Evolutionary conservation across 2,329 filamentous ascomycete species (phyloP).

Genomic region (Ascochyta rabiei): DNA sequence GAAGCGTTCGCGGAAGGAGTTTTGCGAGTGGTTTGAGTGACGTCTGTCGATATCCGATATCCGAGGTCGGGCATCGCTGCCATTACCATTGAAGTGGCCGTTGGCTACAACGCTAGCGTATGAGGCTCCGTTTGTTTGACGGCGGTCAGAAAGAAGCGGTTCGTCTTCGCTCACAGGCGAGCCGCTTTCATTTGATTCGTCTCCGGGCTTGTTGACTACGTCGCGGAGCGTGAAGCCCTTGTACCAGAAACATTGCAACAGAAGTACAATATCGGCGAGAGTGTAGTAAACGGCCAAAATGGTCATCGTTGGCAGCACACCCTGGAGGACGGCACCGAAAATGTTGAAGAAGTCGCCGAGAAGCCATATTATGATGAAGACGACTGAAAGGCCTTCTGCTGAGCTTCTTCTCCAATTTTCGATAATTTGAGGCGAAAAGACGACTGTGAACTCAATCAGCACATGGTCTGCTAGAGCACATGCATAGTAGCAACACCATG

Average conservation of each 20-base stretch:
- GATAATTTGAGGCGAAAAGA: slow-evolving; percentile 96
- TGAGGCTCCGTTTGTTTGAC: slow-evolving; percentile 29
- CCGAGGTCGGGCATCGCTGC: slow-evolving; percentile 29
- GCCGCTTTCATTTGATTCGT: slow-evolving; percentile 25
- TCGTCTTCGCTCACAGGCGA: slow-evolving; percentile 47
- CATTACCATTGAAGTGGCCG: slow-evolving; percentile 24
- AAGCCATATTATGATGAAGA: slow-evolving; percentile 93
- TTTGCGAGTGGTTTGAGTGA: slow-evolving; percentile 38
- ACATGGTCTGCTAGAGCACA: background rate
- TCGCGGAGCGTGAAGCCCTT: slow-evolving; percentile 69
- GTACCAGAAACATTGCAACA: slow-evolving; percentile 95
- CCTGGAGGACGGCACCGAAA: slow-evolving; percentile 86
- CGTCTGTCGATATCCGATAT: slow-evolving; percentile 48
- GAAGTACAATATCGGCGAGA: slow-evolving; percentile 84
- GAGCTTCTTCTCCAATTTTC: slow-evolving; percentile 88
- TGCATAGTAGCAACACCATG: background rate
- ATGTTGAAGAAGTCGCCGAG: slow-evolving; percentile 97
- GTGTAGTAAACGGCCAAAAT: slow-evolving; percentile 96
- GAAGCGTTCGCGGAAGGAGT: slow-evolving; percentile 54
- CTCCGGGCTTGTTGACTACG: slow-evolving; percentile 31
- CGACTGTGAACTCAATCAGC: slow-evolving; percentile 56
- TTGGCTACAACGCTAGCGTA: slow-evolving; percentile 23
- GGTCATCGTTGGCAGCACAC: slow-evolving; percentile 92
- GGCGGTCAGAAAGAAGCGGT: slow-evolving; percentile 42
- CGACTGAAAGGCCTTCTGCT: slow-evolving; percentile 85